A percentile compares a stretch with the other conserved stretches of the same genome.
Evolutionary conservation across 352 stramenopile species (phyloP).

Genomic region (Phytophthora citricola): DNA sequence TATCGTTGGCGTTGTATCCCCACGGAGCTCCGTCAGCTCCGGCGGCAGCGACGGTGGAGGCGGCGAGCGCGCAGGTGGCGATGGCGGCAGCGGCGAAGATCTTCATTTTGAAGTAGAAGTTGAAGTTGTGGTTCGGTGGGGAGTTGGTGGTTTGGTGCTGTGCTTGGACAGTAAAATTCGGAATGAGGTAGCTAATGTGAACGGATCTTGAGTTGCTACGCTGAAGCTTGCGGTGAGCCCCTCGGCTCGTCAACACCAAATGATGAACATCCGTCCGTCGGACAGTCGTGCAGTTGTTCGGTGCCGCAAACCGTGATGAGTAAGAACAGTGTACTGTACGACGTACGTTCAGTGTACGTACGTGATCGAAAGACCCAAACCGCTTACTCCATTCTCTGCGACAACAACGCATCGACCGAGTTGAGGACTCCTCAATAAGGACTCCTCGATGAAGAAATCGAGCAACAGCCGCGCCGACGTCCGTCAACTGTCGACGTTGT

Average conservation of each 20-base stretch:
- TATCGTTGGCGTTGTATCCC: conserved; percentile 33
- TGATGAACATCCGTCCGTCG: neutral
- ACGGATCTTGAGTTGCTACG: too few relatives aligned
- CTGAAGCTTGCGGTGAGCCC: too few relatives aligned
- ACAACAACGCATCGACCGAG: neutral
- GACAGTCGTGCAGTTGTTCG: neutral
- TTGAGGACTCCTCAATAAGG: neutral
- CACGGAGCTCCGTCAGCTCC: conserved; percentile 17
- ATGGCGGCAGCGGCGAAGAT: conserved; percentile 1
- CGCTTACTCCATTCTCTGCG: neutral
- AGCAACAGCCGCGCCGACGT: neutral
- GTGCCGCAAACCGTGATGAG: neutral
- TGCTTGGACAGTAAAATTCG: conserved; percentile 8
- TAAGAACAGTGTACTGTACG: neutral
- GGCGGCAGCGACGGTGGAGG: conserved; percentile 2
- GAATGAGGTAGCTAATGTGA: conserved; percentile 5
- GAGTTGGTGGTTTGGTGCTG: neutral
- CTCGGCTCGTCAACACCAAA: neutral
- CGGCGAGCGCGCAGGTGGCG: conserved; percentile 10
- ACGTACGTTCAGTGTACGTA: too few relatives aligned
- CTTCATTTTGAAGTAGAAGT: conserved; percentile 15
- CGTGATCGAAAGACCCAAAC: neutral
- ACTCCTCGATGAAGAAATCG: too few relatives aligned
- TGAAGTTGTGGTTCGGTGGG: neutral
- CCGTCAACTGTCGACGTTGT: neutral